Conservation (phyloP, 129 eudicot species). For the Ambrosia artemisiifolia region DNA sequence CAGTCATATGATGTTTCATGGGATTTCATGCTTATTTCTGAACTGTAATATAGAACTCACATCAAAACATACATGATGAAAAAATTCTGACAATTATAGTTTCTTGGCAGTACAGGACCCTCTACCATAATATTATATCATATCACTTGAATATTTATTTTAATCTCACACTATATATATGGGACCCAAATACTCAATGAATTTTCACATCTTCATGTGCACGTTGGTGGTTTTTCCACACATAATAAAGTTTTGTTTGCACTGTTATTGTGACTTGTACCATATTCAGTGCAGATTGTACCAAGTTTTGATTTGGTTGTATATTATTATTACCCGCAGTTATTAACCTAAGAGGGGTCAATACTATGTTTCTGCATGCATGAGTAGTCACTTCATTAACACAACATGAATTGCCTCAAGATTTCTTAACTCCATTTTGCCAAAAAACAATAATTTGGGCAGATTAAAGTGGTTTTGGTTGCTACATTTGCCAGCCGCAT, state of each 20-base stretch:
- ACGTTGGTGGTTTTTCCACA: not conserved
- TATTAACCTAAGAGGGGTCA: slow-evolving; percentile 18
- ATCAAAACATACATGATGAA: slow-evolving; percentile 11
- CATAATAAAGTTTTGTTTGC: slow-evolving; percentile 2
- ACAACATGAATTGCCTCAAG: slow-evolving; percentile 4
- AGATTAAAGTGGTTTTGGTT: not conserved
- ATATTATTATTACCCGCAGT: slow-evolving; percentile 1
- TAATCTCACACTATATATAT: not conserved
- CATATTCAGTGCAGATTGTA: not conserved
- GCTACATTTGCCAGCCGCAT: not conserved
- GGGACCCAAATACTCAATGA: slow-evolving; percentile 17
- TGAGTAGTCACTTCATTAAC: slow-evolving; percentile 20
- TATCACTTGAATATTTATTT: not conserved
- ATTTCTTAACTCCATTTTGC: slow-evolving; percentile 3
- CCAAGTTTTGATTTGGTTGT: not conserved
- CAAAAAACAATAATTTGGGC: slow-evolving; percentile 2
- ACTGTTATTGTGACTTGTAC: slow-evolving; percentile 16
- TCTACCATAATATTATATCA: not conserved
- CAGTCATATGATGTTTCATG: slow-evolving; percentile 22
- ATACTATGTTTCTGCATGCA: slow-evolving; percentile 28
- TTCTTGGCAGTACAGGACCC: slow-evolving; percentile 6
- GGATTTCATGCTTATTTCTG: slow-evolving; percentile 14
- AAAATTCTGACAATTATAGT: not conserved
- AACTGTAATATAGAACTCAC: slow-evolving; percentile 1
- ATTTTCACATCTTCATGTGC: not conserved